phyloP scores from a whole-genome alignment of 2,329 filamentous ascomycete species.

The Xylariaceae sp. region DNA sequence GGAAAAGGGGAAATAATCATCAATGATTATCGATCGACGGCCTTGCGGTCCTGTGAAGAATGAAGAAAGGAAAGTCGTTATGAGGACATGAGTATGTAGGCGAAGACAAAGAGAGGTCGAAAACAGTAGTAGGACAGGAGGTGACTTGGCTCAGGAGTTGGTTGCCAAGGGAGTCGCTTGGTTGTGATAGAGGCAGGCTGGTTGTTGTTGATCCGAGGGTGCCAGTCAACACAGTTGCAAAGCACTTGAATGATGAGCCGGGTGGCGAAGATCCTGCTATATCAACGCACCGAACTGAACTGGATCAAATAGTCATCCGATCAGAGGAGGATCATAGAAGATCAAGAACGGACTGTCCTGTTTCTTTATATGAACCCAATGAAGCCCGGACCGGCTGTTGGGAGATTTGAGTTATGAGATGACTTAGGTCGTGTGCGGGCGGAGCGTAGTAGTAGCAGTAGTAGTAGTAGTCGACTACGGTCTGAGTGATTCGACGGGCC shows the following conservation, averaged over 20 bases:
- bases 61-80: slow-evolving; percentile 38
- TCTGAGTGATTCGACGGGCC: slow-evolving; percentile 34
- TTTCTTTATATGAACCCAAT: slow-evolving; percentile 16
- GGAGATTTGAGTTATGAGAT: slow-evolving; percentile 1
- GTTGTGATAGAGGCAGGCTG: slow-evolving; percentile 22
- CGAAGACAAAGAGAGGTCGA: slow-evolving; percentile 30
- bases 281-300: slow-evolving; percentile 27
- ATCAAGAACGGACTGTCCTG: slow-evolving; percentile 11
- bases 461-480: slow-evolving; percentile 15
- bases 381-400: slow-evolving; percentile 22
- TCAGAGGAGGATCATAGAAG: slow-evolving; percentile 18
- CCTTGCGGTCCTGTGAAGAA: slow-evolving; percentile 28
- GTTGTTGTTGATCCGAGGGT: slow-evolving; percentile 14
- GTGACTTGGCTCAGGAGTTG: slow-evolving; percentile 10
- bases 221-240: slow-evolving; percentile 27
- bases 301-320: slow-evolving; percentile 30
- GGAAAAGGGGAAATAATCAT: slow-evolving; percentile 34
- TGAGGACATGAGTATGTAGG: slow-evolving; percentile 39
- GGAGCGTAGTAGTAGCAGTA: slow-evolving; percentile 7
- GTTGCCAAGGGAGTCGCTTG: slow-evolving; percentile 20
- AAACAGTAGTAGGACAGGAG: slow-evolving; percentile 8
- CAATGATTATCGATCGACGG: slow-evolving; percentile 23
- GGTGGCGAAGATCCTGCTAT: slow-evolving; percentile 27
- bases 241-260: slow-evolving; percentile 21
- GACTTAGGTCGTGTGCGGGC: slow-evolving; percentile 7